These are phyloP conservation scores for Mycocentrospora acerina DNA, from an alignment of 2,329 filamentous ascomycete genomes.

Conservation along the genomic window DNA sequence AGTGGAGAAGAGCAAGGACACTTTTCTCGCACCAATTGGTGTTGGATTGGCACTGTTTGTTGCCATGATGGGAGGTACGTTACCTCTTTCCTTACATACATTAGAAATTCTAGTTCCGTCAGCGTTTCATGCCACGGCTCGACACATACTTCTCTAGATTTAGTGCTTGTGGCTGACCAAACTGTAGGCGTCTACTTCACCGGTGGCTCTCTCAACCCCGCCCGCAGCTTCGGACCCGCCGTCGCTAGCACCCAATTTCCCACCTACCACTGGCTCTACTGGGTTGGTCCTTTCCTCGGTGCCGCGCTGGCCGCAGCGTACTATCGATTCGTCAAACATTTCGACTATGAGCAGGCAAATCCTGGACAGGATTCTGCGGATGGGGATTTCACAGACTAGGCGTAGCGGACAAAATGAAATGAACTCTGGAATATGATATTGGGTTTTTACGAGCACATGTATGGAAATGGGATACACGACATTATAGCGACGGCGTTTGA, in stretches of 20 bases:
- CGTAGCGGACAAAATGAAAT: too few species aligned
- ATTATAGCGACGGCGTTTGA: too few species aligned
- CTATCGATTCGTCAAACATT: constrained; percentile 47
- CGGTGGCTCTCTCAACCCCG: constrained; percentile 47
- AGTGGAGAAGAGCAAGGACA: constrained; percentile 33
- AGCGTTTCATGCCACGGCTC: too few species aligned
- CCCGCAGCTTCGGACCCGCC: constrained; percentile 47
- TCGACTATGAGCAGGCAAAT: constrained; percentile 31
- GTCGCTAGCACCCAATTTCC: constrained; percentile 39
- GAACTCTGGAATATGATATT: too few species aligned
- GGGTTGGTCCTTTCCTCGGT: constrained; percentile 47
- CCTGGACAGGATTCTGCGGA: constrained; percentile 25
- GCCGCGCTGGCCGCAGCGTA: constrained; percentile 48
- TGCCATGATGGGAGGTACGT: constrained; percentile 29
- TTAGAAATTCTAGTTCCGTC: too few species aligned
- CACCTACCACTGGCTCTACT: constrained; percentile 43
- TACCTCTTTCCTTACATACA: too few species aligned
- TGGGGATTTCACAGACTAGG: constrained; percentile 1
- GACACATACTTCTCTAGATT: too few species aligned
- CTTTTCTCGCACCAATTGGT: constrained; percentile 23
- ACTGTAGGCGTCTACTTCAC: constrained; percentile 42
- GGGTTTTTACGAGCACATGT: too few species aligned
- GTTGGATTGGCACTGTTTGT: constrained; percentile 26
- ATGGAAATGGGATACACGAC: too few species aligned
- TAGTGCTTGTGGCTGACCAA: constrained; percentile 3